Base-by-base conservation (phyloP, 1,284 basidiomycete genomes). In the Agaricales sp. region DNA sequence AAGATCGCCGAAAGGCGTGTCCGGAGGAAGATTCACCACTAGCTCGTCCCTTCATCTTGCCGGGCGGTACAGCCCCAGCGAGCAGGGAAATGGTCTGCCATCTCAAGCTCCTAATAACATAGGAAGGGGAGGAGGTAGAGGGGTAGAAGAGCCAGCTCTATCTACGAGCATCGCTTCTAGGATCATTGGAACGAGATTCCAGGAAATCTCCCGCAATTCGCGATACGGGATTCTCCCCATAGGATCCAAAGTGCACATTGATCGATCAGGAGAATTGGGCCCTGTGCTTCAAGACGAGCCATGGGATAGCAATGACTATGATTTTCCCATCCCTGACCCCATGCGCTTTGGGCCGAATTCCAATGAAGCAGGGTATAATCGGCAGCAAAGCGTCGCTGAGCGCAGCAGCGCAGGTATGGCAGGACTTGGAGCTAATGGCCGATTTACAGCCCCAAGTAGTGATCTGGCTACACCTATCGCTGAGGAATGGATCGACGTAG, bases 161-260 rank as follows among this genome's bases (percentile, higher is more conserved):
- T 54, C 21, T 67, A 63, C 47, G 66, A 63, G 37, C 11, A 70
- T 84, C 60, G 71, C 74, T 54, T 77, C 77, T 46, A 75, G 80
- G 2, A 66, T 81, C 30, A 70, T 81, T 47, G 83, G 82, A 1
- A 80, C 77, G 55, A 74, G 80, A 24, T 87, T 88, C 61, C 77
- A 82, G 56, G 86, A 89, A 59, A 72, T 82, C 50, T 78, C 78
- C 55, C 69, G 78, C 30, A 75, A 79, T 58, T 81, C 81, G 2
- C 64, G 67, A 3, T 75, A 73, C 50, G 75, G 73, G n/a, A 71
- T 68, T 13, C 58, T 83, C n/a, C 77, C 81, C 1, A 61, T 85
- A 3, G 83, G 83, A 3, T 83, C 77, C 54, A 73, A 71, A 44
- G 68, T 87, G 22, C 67, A 70, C 13, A 63, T 78, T 13, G 76